These are phyloP conservation scores for Leccinum boreale DNA, from an alignment of 768 basidiomycete species.

Conservation along the genomic window DNA sequence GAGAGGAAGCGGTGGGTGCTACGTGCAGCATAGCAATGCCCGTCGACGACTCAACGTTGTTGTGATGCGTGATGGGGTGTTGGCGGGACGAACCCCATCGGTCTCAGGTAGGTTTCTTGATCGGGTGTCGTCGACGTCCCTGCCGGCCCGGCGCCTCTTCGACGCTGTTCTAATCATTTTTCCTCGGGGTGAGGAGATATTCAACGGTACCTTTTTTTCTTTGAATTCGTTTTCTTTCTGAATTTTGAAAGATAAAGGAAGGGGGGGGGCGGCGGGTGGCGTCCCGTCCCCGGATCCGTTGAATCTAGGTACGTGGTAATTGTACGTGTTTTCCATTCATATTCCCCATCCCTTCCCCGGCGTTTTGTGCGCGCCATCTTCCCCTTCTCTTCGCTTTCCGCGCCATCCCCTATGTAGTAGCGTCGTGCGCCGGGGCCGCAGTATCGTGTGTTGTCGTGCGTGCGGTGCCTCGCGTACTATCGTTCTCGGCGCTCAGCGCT, in stretches of 20 bases:
- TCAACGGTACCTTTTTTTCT: not conserved
- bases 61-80: not conserved
- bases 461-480: not conserved
- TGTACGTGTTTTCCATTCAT: not conserved
- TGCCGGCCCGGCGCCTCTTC: not conserved
- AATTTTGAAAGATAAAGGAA: not conserved
- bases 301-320: not conserved
- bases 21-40: not conserved
- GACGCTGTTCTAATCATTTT: not conserved
- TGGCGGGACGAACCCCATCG: not conserved
- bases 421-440: not conserved
- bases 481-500: not conserved
- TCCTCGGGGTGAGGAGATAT: not conserved
- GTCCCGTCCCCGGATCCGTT: not conserved
- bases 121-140: not conserved
- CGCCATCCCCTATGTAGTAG: not conserved
- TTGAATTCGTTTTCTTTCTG: not conserved
- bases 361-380: not conserved
- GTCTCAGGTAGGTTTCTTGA: not conserved
- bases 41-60: not conserved
- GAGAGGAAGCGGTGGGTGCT: not conserved
- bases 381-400: not conserved
- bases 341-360: not conserved
- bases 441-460: not conserved
- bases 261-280: not conserved